phyloP scores from a whole-genome alignment of 2,329 filamentous ascomycete species.

The Phaeosphaeria sp. region DNA sequence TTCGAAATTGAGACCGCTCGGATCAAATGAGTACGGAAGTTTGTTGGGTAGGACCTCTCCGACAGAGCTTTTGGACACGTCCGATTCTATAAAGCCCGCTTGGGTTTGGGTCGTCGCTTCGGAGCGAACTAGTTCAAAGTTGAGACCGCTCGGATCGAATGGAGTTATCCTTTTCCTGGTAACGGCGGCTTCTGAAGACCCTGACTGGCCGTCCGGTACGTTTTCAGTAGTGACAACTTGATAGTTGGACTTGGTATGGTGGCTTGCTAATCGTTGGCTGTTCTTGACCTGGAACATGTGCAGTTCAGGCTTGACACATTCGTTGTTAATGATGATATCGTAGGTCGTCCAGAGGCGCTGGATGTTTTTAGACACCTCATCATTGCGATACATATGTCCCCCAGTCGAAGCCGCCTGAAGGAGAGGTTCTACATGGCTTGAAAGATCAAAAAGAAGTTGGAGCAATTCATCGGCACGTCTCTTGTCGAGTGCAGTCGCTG shows the following conservation, averaged over 20 bases:
- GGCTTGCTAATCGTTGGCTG: slow-evolving; percentile 12
- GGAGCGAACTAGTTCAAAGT: neutral
- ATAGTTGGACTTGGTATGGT: slow-evolving; percentile 4
- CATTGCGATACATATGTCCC: slow-evolving; percentile 19
- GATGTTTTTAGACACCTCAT: slow-evolving; percentile 20
- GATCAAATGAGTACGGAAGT: neutral
- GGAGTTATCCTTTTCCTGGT: neutral
- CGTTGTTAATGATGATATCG: slow-evolving; percentile 23
- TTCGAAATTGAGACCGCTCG: slow-evolving; percentile 8
- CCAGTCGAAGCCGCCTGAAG: slow-evolving; percentile 16
- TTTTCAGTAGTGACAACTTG: neutral
- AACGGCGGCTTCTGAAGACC: neutral
- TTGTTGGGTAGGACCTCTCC: neutral
- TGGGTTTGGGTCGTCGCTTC: neutral
- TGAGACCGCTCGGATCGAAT: neutral
- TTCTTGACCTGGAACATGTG: slow-evolving; percentile 27
- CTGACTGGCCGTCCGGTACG: neutral
- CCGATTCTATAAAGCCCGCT: neutral
- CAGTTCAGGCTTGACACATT: slow-evolving; percentile 24
- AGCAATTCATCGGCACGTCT: slow-evolving; percentile 27
- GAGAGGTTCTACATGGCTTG: slow-evolving; percentile 25
- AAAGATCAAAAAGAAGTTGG: slow-evolving; percentile 28
- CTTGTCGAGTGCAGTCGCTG: slow-evolving; percentile 17
- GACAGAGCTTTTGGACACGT: neutral
- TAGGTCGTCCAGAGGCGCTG: slow-evolving; percentile 24